Conservation (phyloP, 2,329 filamentous ascomycete species). For the Chrysosporium queenslandicum region DNA sequence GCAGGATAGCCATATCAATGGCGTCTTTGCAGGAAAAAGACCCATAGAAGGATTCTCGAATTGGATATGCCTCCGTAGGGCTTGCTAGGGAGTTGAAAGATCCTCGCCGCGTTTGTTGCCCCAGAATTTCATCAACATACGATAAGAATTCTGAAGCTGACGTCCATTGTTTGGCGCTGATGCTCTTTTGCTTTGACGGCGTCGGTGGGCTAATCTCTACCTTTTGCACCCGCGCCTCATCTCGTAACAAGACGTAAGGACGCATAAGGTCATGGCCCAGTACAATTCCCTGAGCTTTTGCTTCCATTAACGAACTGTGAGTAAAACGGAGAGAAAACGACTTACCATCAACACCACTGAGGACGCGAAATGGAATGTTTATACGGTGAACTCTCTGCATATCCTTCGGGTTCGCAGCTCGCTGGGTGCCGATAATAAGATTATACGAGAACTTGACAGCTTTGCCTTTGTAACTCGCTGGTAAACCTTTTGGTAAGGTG, state of each 20-base stretch:
- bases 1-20: constrained; percentile 81
- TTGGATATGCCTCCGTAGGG: constrained; percentile 53
- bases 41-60: constrained; percentile 36
- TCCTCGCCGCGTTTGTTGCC: constrained; percentile 45
- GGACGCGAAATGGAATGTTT: constrained; percentile 82
- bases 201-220: constrained; percentile 33
- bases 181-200: constrained; percentile 33
- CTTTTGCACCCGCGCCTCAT: constrained; percentile 60
- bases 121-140: constrained; percentile 67
- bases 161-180: constrained; percentile 36
- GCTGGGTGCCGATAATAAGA: constrained; percentile 81
- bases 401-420: constrained; percentile 65
- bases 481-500: constrained; percentile 74
- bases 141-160: constrained; percentile 57
- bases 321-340: neutral
- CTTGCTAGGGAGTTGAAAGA: constrained; percentile 56
- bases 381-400: constrained; percentile 77
- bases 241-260: constrained; percentile 79
- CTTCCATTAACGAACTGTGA: neutral
- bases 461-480: constrained; percentile 80
- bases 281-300: constrained; percentile 61
- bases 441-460: constrained; percentile 91
- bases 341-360: constrained; percentile 76
- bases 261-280: constrained; percentile 90
- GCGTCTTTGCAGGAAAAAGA: constrained; percentile 59